A percentile compares a stretch with the other conserved stretches of the same genome.
Evolutionary conservation across 2,329 filamentous ascomycete species (phyloP).

Genomic region (Cladosporium colombiae): DNA sequence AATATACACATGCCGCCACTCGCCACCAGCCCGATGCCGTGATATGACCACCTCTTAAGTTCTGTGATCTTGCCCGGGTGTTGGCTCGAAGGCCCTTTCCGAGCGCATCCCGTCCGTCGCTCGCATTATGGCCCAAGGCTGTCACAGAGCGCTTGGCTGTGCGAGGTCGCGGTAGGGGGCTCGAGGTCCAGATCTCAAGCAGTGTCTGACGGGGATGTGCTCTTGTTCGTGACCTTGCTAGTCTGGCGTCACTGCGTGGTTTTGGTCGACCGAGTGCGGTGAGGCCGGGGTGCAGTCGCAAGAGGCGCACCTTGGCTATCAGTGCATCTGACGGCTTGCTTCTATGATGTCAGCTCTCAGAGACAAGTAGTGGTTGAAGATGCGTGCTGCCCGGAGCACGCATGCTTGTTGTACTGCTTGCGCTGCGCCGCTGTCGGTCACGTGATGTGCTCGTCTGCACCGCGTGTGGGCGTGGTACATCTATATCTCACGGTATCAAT

Average conservation of each 20-base stretch:
- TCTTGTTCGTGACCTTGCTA: neutral
- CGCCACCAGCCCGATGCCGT: neutral
- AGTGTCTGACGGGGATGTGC: neutral
- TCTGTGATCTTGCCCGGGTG: neutral
- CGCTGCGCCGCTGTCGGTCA: neutral
- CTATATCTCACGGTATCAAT: neutral
- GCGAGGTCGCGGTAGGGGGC: neutral
- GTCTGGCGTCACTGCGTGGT: neutral
- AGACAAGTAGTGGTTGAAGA: neutral
- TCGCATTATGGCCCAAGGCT: neutral
- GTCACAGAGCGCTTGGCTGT: neutral
- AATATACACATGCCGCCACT: neutral
- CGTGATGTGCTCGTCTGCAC: neutral
- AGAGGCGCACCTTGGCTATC: neutral
- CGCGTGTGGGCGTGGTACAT: neutral
- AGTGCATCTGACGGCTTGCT: neutral
- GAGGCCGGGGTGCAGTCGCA: neutral
- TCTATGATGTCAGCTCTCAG: neutral
- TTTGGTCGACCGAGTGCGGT: neutral
- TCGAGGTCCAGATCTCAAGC: neutral
- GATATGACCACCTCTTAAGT: neutral
- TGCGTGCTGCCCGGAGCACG: neutral
- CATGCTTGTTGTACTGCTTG: neutral
- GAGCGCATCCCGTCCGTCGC: neutral
- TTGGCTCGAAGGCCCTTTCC: neutral